A percentile compares a stretch with the other conserved stretches of the same genome.
Evolutionary conservation across 441 rosid genomes (phyloP).

Genomic region (Aleurites moluccanus): DNA sequence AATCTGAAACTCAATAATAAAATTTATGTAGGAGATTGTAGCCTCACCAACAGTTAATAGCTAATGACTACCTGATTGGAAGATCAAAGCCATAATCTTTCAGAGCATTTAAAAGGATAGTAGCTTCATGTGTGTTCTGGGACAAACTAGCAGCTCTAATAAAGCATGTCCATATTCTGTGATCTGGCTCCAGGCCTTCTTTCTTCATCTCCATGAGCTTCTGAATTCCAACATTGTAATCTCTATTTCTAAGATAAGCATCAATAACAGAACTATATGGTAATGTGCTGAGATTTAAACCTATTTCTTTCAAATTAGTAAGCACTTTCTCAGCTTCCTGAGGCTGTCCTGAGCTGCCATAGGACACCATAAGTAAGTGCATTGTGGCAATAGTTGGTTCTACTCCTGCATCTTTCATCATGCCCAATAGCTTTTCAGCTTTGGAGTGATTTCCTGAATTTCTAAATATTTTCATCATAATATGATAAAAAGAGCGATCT

Average conservation of each 20-base stretch:
- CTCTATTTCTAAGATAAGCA: slow-evolving; percentile 77
- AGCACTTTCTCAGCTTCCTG: slow-evolving; percentile 88
- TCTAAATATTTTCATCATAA: slow-evolving; percentile 88
- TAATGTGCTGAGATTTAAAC: slow-evolving; percentile 61
- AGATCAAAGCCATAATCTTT: slow-evolving; percentile 74
- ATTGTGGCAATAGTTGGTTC: slow-evolving; percentile 81
- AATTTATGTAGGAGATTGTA: neutral
- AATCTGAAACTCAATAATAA: neutral
- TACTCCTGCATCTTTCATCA: slow-evolving; percentile 84
- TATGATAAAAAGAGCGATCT: slow-evolving; percentile 89
- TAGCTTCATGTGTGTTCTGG: slow-evolving; percentile 51
- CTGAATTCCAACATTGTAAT: slow-evolving; percentile 66
- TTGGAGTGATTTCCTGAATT: slow-evolving; percentile 69
- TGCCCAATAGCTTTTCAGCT: slow-evolving; percentile 64
- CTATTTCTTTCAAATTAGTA: slow-evolving; percentile 62
- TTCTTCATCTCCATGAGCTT: slow-evolving; percentile 71
- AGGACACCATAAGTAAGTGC: slow-evolving; percentile 95
- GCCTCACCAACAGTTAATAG: slow-evolving; percentile 3
- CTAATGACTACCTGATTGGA: slow-evolving; percentile 63
- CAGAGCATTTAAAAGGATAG: slow-evolving; percentile 65
- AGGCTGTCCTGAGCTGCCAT: slow-evolving; percentile 88
- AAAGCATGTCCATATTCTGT: slow-evolving; percentile 96
- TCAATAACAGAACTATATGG: slow-evolving; percentile 88
- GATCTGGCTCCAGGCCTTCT: slow-evolving; percentile 83
- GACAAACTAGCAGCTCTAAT: slow-evolving; percentile 85